Conservation (phyloP, 179 eudicot species). For the Silene coronaria region DNA sequence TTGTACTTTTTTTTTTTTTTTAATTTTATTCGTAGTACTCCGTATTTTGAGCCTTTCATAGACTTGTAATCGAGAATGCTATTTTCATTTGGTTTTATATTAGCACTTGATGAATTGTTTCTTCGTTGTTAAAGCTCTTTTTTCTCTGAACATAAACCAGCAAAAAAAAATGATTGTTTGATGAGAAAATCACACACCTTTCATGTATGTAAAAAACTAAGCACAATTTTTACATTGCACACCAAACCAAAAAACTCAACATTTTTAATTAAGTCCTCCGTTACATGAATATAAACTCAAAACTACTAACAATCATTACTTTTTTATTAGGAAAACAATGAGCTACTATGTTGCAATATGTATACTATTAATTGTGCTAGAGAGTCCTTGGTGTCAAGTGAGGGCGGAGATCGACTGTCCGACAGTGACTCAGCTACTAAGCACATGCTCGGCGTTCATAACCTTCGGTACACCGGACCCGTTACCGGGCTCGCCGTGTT, state of each 20-base stretch:
- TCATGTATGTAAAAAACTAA: conserved; percentile 13
- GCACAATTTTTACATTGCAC: conserved; percentile 27
- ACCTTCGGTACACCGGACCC: conserved; percentile 33
- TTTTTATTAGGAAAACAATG: not conserved
- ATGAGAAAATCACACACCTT: conserved; percentile 7
- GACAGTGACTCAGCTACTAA: conserved; percentile 24
- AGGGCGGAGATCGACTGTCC: conserved; percentile 21
- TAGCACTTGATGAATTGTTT: not conserved
- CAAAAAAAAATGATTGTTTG: not conserved
- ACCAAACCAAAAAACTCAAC: conserved; percentile 24
- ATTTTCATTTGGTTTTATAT: not conserved
- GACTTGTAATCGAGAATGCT: not conserved
- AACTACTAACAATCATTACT: not conserved
- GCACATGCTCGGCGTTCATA: conserved; percentile 29
- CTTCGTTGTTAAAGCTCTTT: not conserved
- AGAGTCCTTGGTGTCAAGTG: conserved; percentile 3
- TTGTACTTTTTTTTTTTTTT: not conserved
- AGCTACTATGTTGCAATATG: not conserved
- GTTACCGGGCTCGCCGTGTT: conserved; percentile 31
- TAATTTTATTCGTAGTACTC: not conserved
- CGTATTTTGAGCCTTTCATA: not conserved
- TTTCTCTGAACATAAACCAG: not conserved
- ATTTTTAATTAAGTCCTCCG: not conserved
- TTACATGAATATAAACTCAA: not conserved
- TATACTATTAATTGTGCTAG: conserved; percentile 3